These are phyloP conservation scores for Tripterygium wilfordii DNA, from an alignment of 177 flowering plant genomes.

Conservation along the genomic window DNA sequence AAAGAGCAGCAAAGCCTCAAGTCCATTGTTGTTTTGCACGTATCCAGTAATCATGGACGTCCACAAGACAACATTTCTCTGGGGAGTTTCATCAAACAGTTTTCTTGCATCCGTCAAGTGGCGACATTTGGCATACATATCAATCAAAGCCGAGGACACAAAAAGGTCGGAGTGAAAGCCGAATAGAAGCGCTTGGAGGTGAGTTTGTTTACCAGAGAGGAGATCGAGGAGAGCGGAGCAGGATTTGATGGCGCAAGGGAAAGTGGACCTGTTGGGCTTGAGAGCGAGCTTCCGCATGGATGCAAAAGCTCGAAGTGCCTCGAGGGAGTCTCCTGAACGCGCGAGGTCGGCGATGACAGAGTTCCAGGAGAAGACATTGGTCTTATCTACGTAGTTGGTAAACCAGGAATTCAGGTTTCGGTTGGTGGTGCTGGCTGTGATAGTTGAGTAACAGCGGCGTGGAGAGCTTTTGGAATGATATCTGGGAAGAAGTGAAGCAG, in stretches of 20 bases:
- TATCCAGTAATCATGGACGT: constrained; percentile 77
- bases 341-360: constrained; percentile 77
- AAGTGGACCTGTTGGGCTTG: constrained; percentile 58
- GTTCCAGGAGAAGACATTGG: constrained; percentile 72
- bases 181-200: constrained; percentile 71
- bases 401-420: constrained; percentile 45
- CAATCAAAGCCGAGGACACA: constrained; percentile 74
- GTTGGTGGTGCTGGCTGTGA: not conserved
- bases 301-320: constrained; percentile 73
- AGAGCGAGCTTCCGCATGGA: constrained; percentile 62
- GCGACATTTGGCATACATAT: constrained; percentile 83
- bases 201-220: constrained; percentile 58
- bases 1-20: constrained; percentile 51
- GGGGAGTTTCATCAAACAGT: constrained; percentile 64
- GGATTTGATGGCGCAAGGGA: constrained; percentile 84
- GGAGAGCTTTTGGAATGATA: too few relatives aligned
- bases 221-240: constrained; percentile 64
- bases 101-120: constrained; percentile 47
- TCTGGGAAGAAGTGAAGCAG: too few relatives aligned
- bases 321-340: constrained; percentile 63
- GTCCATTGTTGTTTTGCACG: constrained; percentile 41
- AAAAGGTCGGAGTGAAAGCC: constrained; percentile 66
- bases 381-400: constrained; percentile 61
- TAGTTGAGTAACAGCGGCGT: constrained; percentile 15
- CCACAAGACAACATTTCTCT: constrained; percentile 79